Evolutionary conservation across 306 rosid species (phyloP).

Genomic region (Fagus sylvatica): DNA sequence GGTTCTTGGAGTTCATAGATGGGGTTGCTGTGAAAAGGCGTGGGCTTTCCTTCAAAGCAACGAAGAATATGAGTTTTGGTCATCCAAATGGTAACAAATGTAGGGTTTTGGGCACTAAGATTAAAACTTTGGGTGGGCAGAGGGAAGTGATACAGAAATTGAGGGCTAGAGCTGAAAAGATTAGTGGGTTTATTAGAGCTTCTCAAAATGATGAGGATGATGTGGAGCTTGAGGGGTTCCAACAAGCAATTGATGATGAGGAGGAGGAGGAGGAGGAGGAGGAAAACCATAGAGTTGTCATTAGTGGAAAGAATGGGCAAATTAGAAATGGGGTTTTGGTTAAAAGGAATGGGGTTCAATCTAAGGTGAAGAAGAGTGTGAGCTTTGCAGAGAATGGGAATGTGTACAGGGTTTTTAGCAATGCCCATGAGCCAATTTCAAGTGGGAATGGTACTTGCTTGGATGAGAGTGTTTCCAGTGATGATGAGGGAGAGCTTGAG

Average conservation of each 20-base stretch:
- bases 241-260: constrained; percentile 33
- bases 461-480: constrained; percentile 65
- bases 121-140: constrained; percentile 35
- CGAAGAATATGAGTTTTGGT: constrained; percentile 44
- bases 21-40: constrained; percentile 53
- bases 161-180: constrained; percentile 75
- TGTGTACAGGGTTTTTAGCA: constrained; percentile 43
- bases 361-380: constrained; percentile 73
- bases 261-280: constrained; percentile 49
- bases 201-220: constrained; percentile 48
- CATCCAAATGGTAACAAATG: constrained; percentile 36
- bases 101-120: constrained; percentile 26
- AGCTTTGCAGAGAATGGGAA: constrained; percentile 71
- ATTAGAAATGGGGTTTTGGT: constrained; percentile 36
- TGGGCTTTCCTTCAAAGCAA: constrained; percentile 34
- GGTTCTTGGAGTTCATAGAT: constrained; percentile 70
- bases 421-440: constrained; percentile 29
- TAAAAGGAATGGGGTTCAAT: constrained; percentile 41
- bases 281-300: constrained; percentile 34
- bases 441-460: constrained; percentile 41
- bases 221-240: constrained; percentile 46
- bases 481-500: constrained; percentile 52
- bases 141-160: constrained; percentile 57
- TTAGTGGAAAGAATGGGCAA: constrained; percentile 28
- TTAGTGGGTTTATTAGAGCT: constrained; percentile 49